These are phyloP conservation scores for Apostasia shenzhenica DNA, from an alignment of 106 monocot species.

Conservation along the genomic window DNA sequence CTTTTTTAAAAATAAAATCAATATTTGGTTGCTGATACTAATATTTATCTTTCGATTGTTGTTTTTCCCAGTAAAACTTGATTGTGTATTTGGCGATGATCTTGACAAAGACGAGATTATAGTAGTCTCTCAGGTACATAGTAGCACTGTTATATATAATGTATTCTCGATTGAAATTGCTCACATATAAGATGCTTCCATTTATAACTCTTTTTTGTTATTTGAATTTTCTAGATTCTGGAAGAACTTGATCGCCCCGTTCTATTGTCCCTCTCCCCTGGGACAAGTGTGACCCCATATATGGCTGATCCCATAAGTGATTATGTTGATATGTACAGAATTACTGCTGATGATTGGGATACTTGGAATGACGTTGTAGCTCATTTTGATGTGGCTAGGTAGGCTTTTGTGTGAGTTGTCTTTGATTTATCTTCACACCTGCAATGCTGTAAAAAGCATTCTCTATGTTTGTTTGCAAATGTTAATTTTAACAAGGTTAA, in stretches of 20 bases:
- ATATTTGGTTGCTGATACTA: slow-evolving; percentile 76
- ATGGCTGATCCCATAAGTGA: slow-evolving; percentile 50
- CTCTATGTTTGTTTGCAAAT: not conserved
- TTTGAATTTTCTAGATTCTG: slow-evolving; percentile 37
- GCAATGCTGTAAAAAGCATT: not conserved
- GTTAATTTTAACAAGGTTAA: not conserved
- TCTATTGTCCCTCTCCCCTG: slow-evolving; percentile 78
- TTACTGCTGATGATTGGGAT: slow-evolving; percentile 97
- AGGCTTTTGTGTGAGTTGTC: not conserved
- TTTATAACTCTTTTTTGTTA: not conserved
- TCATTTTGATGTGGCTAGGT: slow-evolving; percentile 91
- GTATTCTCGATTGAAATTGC: too few species aligned
- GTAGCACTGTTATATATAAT: not conserved
- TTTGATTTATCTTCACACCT: not conserved
- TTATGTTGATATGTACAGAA: slow-evolving; percentile 82
- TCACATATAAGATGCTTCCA: too few species aligned
- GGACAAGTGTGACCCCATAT: slow-evolving; percentile 42
- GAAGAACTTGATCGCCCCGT: slow-evolving; percentile 59
- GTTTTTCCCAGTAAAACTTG: slow-evolving; percentile 75
- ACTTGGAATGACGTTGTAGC: slow-evolving; percentile 62
- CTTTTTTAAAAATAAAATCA: too few species aligned
- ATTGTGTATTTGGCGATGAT: slow-evolving; percentile 94
- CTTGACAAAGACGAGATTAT: slow-evolving; percentile 64
- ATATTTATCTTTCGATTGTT: slow-evolving; percentile 26
- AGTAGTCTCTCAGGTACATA: slow-evolving; percentile 66